phyloP scores from a whole-genome alignment of 2,329 filamentous ascomycete species.

The Epichloe sibirici region DNA sequence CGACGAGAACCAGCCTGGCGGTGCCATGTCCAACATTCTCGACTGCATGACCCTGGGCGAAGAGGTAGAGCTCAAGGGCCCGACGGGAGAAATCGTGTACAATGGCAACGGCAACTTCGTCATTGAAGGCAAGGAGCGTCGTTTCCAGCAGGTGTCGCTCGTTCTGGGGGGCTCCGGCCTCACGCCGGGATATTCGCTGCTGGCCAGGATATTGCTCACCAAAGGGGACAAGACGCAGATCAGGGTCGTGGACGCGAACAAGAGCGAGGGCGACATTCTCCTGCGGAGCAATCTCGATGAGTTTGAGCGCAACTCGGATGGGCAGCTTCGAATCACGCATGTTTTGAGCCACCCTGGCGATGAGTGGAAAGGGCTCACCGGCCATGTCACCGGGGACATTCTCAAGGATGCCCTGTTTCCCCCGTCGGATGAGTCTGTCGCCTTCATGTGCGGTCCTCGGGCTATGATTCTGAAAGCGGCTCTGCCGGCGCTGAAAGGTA shows the following conservation, averaged over 20 bases:
- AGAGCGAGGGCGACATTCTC: slow-evolving; percentile 33
- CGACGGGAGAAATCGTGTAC: slow-evolving; percentile 38
- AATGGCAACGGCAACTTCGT: slow-evolving; percentile 31
- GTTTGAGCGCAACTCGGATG: slow-evolving; percentile 23
- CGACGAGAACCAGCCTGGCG: slow-evolving; percentile 32
- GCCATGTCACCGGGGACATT: slow-evolving; percentile 29
- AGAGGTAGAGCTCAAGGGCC: slow-evolving; percentile 38
- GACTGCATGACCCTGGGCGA: slow-evolving; percentile 35
- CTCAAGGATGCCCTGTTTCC: slow-evolving; percentile 28
- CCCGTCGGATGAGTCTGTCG: slow-evolving; percentile 27
- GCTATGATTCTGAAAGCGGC: slow-evolving; percentile 39
- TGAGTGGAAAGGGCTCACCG: slow-evolving; percentile 32
- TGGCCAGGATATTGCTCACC: slow-evolving; percentile 27
- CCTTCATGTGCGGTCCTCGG: slow-evolving; percentile 37
- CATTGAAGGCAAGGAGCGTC: slow-evolving; percentile 27
- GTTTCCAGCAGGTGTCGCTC: slow-evolving; percentile 32
- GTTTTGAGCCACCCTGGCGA: slow-evolving; percentile 32
- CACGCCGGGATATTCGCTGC: slow-evolving; percentile 38
- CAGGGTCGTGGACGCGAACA: slow-evolving; percentile 35
- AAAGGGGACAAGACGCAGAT: slow-evolving; percentile 25
- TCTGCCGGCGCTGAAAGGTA: slow-evolving; percentile 30
- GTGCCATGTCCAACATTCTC: slow-evolving; percentile 41
- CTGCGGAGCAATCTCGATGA: slow-evolving; percentile 28
- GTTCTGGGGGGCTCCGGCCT: slow-evolving; percentile 39
- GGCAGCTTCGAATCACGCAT: slow-evolving; percentile 32